These are phyloP conservation scores for Calonectria multiphialidica DNA, from an alignment of 2,329 filamentous ascomycete genomes.

Conservation along the genomic window DNA sequence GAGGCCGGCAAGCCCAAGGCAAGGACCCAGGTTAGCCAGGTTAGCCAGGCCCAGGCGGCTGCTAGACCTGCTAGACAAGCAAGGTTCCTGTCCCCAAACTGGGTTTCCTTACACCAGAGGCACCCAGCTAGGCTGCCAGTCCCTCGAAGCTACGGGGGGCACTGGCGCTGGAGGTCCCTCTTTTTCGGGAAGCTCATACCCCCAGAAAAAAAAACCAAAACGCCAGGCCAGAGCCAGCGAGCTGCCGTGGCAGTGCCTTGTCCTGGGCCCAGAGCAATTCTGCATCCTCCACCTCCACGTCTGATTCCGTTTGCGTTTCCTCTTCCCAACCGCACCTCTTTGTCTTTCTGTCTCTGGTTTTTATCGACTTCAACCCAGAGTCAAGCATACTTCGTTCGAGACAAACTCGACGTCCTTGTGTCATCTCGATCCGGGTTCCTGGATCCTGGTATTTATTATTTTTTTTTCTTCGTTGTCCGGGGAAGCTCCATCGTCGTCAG, in stretches of 20 bases:
- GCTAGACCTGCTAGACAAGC: not conserved
- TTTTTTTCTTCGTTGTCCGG: not conserved
- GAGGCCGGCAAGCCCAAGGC: not conserved
- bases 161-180: conserved; percentile 7
- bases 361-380: not conserved
- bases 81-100: not conserved
- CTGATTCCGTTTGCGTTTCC: not conserved
- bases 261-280: conserved; percentile 10
- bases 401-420: not conserved
- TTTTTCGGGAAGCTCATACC: conserved; percentile 41
- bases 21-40: not conserved
- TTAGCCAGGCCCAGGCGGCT: not conserved
- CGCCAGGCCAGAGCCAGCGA: conserved; percentile 2
- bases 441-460: not conserved
- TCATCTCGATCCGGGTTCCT: not conserved
- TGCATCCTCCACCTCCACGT: conserved; percentile 22
- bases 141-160: not conserved
- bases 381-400: not conserved
- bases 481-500: not conserved
- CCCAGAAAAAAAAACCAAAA: conserved; percentile 24
- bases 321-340: not conserved
- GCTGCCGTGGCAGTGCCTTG: conserved; percentile 15
- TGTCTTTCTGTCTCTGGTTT: not conserved
- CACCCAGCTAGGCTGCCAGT: not conserved
- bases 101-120: not conserved